Conservation (phyloP, 208 protist genomes). For the Endotrypanum monterogeii region DNA sequence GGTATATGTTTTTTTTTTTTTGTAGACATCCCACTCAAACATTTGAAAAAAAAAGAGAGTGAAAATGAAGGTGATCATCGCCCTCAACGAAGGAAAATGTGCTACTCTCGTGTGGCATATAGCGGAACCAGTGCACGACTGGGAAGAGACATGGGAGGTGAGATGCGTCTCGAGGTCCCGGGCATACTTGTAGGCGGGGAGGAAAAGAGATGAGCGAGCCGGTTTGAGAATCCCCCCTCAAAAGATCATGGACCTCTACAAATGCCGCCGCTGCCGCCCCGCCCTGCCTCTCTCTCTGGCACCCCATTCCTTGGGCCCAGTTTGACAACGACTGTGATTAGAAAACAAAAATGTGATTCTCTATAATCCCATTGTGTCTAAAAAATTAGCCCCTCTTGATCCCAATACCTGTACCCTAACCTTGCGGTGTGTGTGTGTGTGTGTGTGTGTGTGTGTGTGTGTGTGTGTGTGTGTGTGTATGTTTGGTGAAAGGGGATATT, state of each 20-base stretch:
- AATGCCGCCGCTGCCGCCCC: not conserved
- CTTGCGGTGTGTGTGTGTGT: too few relatives aligned
- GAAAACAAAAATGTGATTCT: too few relatives aligned
- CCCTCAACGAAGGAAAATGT: not conserved
- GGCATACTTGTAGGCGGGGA: not conserved
- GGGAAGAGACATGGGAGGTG: not conserved
- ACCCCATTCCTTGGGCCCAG: too few relatives aligned
- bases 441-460: too few relatives aligned
- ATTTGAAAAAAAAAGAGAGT: not conserved
- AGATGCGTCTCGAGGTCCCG: not conserved
- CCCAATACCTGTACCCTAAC: too few relatives aligned
- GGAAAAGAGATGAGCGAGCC: not conserved
- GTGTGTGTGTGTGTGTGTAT: too few relatives aligned
- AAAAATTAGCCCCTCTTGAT: too few relatives aligned
- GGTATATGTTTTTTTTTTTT: not conserved
- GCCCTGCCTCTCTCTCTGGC: not conserved
- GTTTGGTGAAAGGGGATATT: too few relatives aligned
- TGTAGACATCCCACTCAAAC: not conserved
- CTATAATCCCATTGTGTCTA: too few relatives aligned
- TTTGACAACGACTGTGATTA: too few relatives aligned
- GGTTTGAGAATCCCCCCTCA: not conserved
- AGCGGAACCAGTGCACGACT: not conserved
- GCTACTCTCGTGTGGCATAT: not conserved
- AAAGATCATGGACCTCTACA: not conserved
- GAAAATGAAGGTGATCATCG: not conserved